phyloP scores from a whole-genome alignment of 148 eudicot genomes.

The Amaranthus cruentus region DNA sequence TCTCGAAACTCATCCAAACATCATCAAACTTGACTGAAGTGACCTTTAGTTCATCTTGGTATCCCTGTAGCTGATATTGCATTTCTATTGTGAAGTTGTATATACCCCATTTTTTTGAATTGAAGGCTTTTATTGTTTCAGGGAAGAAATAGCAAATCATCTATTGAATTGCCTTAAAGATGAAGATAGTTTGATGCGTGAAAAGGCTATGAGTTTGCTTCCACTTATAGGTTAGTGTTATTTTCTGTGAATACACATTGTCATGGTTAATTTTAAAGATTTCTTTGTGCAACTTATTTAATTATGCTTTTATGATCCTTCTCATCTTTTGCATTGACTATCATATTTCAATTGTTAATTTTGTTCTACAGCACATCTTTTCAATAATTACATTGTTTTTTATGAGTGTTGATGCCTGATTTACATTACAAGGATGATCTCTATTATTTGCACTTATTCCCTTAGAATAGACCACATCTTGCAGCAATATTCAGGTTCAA shows the following conservation, averaged over 20 bases:
- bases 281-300: background rate
- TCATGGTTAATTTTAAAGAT: background rate
- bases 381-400: background rate
- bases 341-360: background rate
- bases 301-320: background rate
- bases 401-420: background rate
- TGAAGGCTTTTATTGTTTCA: slow-evolving; percentile 21
- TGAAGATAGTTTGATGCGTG: slow-evolving; percentile 44
- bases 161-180: slow-evolving; percentile 54
- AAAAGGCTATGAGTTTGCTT: slow-evolving; percentile 47
- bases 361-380: background rate
- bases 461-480: background rate
- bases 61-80: slow-evolving; percentile 10
- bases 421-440: background rate
- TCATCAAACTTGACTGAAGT: slow-evolving; percentile 32
- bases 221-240: slow-evolving; percentile 52
- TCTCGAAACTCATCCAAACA: slow-evolving; percentile 45
- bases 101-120: slow-evolving; percentile 8
- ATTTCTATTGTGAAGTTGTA: background rate
- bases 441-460: background rate
- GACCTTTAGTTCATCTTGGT: slow-evolving; percentile 30
- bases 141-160: slow-evolving; percentile 55
- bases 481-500: background rate
- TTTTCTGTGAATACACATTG: background rate
- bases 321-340: background rate